Conservation (phyloP, 1,284 basidiomycete species). For the Fomes fomentarius region DNA sequence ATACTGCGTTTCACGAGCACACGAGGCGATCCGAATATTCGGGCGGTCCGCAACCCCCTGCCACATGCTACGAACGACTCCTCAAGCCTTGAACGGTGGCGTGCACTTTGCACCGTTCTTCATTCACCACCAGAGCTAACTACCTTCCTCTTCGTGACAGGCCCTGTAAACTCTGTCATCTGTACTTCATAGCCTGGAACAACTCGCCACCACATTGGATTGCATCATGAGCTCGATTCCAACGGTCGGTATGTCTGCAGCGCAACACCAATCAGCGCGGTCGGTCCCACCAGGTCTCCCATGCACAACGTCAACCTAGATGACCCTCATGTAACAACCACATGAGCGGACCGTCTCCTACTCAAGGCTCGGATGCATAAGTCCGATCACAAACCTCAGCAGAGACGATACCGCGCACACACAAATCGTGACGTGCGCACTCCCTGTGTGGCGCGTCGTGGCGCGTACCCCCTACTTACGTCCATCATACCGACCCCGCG, state of each 20-base stretch:
- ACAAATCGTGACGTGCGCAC: neutral
- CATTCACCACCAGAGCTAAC: neutral
- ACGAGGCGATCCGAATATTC: conserved; percentile 1
- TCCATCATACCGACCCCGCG: neutral
- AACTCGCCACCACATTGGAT: neutral
- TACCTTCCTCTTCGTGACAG: no score
- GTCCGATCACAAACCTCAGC: neutral
- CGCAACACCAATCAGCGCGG: neutral
- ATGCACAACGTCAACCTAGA: neutral
- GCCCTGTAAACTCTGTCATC: no score
- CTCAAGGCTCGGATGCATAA: conserved; percentile 3
- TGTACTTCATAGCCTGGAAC: neutral
- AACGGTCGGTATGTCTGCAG: neutral
- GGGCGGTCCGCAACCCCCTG: conserved; percentile 1
- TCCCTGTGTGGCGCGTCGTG: neutral
- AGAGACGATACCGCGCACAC: neutral
- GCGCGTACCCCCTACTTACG: neutral
- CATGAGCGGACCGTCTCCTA: conserved; percentile 7
- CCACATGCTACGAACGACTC: neutral
- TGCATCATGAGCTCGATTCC: conserved; percentile 4
- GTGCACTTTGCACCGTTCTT: neutral
- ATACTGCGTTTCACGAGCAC: neutral
- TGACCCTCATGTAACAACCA: neutral
- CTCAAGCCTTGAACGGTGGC: conserved; percentile 1
- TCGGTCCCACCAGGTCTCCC: neutral